These are phyloP conservation scores for Kodamaea plutei DNA, from an alignment of 1,139 yeast genomes.

Conservation along the genomic window DNA sequence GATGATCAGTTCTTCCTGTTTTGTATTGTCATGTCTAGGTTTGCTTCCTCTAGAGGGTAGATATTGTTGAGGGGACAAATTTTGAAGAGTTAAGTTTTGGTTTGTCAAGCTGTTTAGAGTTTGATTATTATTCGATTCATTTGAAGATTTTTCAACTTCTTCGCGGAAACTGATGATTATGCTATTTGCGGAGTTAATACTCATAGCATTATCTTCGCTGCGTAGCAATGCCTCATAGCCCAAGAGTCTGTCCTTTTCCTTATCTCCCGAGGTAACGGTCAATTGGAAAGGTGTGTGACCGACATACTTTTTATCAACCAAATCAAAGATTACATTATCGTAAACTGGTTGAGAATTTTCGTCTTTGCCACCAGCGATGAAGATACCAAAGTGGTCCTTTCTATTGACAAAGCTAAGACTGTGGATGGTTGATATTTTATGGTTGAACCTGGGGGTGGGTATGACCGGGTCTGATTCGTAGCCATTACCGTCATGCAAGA, in stretches of 20 bases:
- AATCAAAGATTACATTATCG: slow-evolving; percentile 50
- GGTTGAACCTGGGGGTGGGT: slow-evolving; percentile 48
- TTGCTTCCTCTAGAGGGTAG: slow-evolving; percentile 7
- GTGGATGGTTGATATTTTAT: slow-evolving; percentile 45
- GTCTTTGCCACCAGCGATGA: slow-evolving; percentile 61
- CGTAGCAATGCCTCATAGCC: slow-evolving; percentile 14
- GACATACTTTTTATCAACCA: slow-evolving; percentile 45
- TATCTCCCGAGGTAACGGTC: slow-evolving; percentile 16
- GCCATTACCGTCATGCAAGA: slow-evolving; percentile 39
- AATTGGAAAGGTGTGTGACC: slow-evolving; percentile 25
- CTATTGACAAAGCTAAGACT: slow-evolving; percentile 40
- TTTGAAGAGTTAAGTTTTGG: slow-evolving; percentile 4
- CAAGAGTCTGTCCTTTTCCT: slow-evolving; percentile 5
- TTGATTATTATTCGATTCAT: slow-evolving; percentile 6
- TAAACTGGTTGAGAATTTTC: slow-evolving; percentile 34
- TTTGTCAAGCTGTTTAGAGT: slow-evolving; percentile 4
- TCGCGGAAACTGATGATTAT: slow-evolving; percentile 32
- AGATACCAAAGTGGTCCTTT: slow-evolving; percentile 49
- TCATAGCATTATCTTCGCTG: slow-evolving; percentile 20
- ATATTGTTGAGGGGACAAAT: slow-evolving; percentile 9
- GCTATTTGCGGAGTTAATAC: slow-evolving; percentile 31
- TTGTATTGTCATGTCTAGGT: slow-evolving; percentile 5
- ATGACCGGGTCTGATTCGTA: slow-evolving; percentile 22
- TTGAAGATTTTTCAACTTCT: slow-evolving; percentile 21
- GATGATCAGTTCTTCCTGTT: slow-evolving; percentile 31